Conservation (phyloP, 192 early-diverging fungal genomes). For the Lobulomyces angularis region DNA sequence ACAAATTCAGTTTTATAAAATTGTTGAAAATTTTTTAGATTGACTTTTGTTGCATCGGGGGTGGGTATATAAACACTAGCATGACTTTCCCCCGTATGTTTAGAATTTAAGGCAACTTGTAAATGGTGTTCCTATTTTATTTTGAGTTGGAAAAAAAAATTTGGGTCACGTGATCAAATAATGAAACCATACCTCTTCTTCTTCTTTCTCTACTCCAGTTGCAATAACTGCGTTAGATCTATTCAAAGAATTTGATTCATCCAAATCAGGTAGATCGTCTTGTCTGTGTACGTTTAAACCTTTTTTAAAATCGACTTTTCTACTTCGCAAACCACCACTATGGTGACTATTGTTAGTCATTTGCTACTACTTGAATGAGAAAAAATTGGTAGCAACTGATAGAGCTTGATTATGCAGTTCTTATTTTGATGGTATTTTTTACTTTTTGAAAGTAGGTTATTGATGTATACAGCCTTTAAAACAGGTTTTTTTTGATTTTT, state of each 20-base stretch:
- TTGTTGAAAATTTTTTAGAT: conserved; percentile 48
- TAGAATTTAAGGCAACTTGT: conserved; percentile 77
- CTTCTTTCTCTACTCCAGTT: conserved; percentile 96
- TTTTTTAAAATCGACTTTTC: conserved; percentile 83
- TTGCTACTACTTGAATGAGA: too few species aligned
- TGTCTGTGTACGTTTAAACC: conserved; percentile 67
- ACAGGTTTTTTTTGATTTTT: too few species aligned
- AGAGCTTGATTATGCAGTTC: too few species aligned
- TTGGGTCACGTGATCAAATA: conserved; percentile 7
- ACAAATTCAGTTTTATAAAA: conserved; percentile 54
- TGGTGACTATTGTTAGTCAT: too few species aligned
- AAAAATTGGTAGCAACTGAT: too few species aligned
- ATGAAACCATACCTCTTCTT: conserved; percentile 63
- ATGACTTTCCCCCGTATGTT: conserved; percentile 46
- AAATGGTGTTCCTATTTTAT: conserved; percentile 79
- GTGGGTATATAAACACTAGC: conserved; percentile 73
- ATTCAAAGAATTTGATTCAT: conserved; percentile 58
- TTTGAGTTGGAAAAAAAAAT: conserved; percentile 1
- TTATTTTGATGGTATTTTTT: too few species aligned
- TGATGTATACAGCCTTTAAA: too few species aligned
- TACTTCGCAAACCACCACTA: too few species aligned
- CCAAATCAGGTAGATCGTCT: conserved; percentile 71
- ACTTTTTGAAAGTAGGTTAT: too few species aligned
- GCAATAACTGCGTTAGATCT: conserved; percentile 55
- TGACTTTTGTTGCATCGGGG: conserved; percentile 69